A percentile compares a stretch with the other conserved stretches of the same genome.
Evolutionary conservation across 495 filamentous ascomycete genomes (phyloP).

Genomic region (Tetracladium marchalianum): DNA sequence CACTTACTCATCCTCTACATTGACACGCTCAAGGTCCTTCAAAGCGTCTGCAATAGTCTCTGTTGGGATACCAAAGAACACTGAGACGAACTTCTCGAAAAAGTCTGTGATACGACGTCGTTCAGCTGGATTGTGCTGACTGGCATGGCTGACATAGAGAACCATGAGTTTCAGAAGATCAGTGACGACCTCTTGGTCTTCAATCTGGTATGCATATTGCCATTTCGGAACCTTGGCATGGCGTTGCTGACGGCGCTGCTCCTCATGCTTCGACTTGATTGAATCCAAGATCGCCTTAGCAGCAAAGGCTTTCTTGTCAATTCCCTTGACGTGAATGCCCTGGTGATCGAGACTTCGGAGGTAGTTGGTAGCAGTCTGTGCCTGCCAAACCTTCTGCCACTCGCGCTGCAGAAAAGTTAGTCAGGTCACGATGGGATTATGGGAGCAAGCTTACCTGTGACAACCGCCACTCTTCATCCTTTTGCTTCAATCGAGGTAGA

Average conservation of each 20-base stretch:
- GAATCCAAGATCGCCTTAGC: slow-evolving; percentile 77
- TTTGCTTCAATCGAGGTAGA: slow-evolving; percentile 78
- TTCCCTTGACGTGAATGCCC: slow-evolving; percentile 70
- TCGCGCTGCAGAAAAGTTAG: slow-evolving; percentile 49
- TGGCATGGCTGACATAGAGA: slow-evolving; percentile 59
- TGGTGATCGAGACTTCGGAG: slow-evolving; percentile 95
- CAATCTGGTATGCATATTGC: slow-evolving; percentile 64
- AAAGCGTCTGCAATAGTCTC: slow-evolving; percentile 69
- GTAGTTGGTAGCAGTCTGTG: slow-evolving; percentile 84
- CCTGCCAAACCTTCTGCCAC: slow-evolving; percentile 98
- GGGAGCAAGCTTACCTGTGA: slow-evolving; percentile 43
- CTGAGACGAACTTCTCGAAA: slow-evolving; percentile 76
- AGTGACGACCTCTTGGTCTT: slow-evolving; percentile 68
- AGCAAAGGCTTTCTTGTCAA: slow-evolving; percentile 83
- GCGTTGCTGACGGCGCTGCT: slow-evolving; percentile 57
- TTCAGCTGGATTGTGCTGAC: slow-evolving; percentile 58
- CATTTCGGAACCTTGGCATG: slow-evolving; percentile 49
- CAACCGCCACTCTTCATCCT: slow-evolving; percentile 93
- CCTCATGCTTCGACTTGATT: slow-evolving; percentile 80
- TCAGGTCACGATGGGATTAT: neutral
- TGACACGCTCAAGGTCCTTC: slow-evolving; percentile 53
- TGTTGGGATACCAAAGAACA: slow-evolving; percentile 78
- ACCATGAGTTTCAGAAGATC: slow-evolving; percentile 76
- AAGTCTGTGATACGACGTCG: slow-evolving; percentile 69
- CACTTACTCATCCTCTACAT: slow-evolving; percentile 51